Evolutionary conservation across 2,329 filamentous ascomycete species (phyloP).

Genomic region (Trichophyton verrucosum): DNA sequence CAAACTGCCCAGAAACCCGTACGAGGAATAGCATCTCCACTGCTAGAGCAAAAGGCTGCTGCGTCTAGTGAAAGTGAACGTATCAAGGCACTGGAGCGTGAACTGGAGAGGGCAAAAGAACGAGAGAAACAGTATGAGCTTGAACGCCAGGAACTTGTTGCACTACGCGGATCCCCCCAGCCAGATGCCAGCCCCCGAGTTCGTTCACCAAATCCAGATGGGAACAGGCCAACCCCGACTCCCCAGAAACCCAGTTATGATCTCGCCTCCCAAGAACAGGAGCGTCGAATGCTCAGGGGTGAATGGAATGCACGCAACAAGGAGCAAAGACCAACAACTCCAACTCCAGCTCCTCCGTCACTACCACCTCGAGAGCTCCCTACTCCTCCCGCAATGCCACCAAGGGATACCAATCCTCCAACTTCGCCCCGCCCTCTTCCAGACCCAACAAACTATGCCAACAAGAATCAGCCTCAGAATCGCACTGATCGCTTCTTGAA

Average conservation of each 20-base stretch:
- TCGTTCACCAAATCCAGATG: neutral
- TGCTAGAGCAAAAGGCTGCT: constrained; percentile 33
- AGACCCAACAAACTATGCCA: constrained; percentile 31
- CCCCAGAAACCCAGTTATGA: constrained; percentile 37
- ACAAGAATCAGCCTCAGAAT: constrained; percentile 20
- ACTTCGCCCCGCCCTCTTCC: constrained; percentile 34
- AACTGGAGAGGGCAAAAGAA: constrained; percentile 55
- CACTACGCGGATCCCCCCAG: constrained; percentile 13
- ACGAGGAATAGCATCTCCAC: constrained; percentile 25
- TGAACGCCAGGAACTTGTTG: constrained; percentile 43
- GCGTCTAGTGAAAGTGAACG: constrained; percentile 45
- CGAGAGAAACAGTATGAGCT: constrained; percentile 52
- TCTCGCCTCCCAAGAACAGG: constrained; percentile 48
- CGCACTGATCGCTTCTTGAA: constrained; percentile 46
- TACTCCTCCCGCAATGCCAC: constrained; percentile 14
- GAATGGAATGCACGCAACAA: constrained; percentile 40
- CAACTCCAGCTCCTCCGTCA: constrained; percentile 11
- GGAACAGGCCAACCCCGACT: constrained; percentile 13
- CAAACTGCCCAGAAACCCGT: constrained; percentile 52
- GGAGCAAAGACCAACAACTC: constrained; percentile 8
- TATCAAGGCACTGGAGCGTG: constrained; percentile 66
- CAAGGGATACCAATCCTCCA: constrained; percentile 7
- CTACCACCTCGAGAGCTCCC: constrained; percentile 16
- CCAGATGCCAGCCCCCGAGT: neutral
- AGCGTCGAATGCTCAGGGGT: constrained; percentile 46